phyloP scores from a whole-genome alignment of 768 basidiomycete species.

The Scleroderma citrinum region DNA sequence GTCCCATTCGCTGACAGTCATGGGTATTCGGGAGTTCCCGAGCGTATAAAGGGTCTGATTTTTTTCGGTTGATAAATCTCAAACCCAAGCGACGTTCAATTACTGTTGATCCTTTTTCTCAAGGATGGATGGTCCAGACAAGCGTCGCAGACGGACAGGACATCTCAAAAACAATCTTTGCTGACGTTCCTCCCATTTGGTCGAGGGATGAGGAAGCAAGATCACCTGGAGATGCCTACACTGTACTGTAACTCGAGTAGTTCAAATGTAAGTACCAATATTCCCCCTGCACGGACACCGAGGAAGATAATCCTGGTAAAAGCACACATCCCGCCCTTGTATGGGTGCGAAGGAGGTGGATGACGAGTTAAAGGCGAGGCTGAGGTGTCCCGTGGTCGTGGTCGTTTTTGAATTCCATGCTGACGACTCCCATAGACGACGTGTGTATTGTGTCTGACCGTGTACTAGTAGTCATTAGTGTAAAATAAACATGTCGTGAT shows the following conservation, averaged over 20 bases:
- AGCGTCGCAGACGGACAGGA: constrained; percentile 65
- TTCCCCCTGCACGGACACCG: constrained; percentile 31
- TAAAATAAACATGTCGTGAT: constrained; percentile 5
- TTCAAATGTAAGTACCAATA: constrained; percentile 24
- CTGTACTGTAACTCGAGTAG: neutral
- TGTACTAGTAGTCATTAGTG: neutral
- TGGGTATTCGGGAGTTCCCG: constrained; percentile 21
- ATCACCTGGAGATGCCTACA: constrained; percentile 87
- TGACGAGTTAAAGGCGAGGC: constrained; percentile 89
- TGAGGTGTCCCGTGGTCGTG: constrained; percentile 41
- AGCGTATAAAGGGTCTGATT: constrained; percentile 24
- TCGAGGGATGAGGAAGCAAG: constrained; percentile 87
- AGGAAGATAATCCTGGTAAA: constrained; percentile 90
- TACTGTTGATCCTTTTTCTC: constrained; percentile 58
- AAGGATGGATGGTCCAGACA: constrained; percentile 85
- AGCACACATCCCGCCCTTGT: constrained; percentile 58
- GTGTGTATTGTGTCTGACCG: neutral
- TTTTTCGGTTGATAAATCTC: constrained; percentile 12
- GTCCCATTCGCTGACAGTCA: neutral
- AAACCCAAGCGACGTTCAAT: constrained; percentile 64
- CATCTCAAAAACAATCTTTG: constrained; percentile 89
- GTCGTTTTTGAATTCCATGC: neutral
- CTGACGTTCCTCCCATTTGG: constrained; percentile 82
- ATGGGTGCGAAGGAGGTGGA: constrained; percentile 49
- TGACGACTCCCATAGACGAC: neutral